Evolutionary conservation across 495 filamentous ascomycete species (phyloP), one percentile per base, ranked within the genome.

Genomic region (Penicillium simplicissimum): DNA sequence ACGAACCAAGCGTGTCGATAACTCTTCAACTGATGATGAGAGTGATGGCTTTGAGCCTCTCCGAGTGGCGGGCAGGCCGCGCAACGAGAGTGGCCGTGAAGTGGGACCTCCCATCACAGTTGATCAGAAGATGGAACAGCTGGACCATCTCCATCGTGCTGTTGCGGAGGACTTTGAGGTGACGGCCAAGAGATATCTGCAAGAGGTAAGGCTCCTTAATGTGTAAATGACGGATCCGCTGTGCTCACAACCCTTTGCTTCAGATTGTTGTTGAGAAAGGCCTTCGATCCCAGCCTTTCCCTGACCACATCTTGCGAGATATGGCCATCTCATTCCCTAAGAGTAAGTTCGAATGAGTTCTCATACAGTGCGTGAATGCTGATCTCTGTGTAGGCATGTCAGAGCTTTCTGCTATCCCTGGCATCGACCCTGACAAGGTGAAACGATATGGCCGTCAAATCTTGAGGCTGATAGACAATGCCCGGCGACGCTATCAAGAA

Each of bases 321-420:
- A 96, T 98, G 88, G 91, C 85, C 6, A 89, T 96, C 42, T 67
- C 77, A 33, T 92, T 90, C 48, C 88, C 94, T 62, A 88, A 83
- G 66, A 77, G 84, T 74, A 80, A 77, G 34, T 55, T 40, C 13
- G 13, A 3, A 0, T 33, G 23, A 23, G 23, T 9, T 48, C n/a
- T 8, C 4, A 15, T 1, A n/a, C 42, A 49, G 8, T 13, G 34
- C 1, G 23, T 33, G 21, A 19, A 51, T 57, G 36, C 58, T 69
- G 58, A 70, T 45, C 4, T 19, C 14, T 23, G 9, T 7, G 21
- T 55, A 78, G 76, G 70, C 42, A 59, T 74, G 40, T 47, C 64
- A n/a, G 78, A 88, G 59, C 86, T 98, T 82, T 75, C 75, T 37
- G 67, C 72, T 5, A 91, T 97, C 58, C 84, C 82, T 0, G 85